These are phyloP conservation scores for Lyophyllum semitale DNA, from an alignment of 768 basidiomycete genomes.

Conservation along the genomic window DNA sequence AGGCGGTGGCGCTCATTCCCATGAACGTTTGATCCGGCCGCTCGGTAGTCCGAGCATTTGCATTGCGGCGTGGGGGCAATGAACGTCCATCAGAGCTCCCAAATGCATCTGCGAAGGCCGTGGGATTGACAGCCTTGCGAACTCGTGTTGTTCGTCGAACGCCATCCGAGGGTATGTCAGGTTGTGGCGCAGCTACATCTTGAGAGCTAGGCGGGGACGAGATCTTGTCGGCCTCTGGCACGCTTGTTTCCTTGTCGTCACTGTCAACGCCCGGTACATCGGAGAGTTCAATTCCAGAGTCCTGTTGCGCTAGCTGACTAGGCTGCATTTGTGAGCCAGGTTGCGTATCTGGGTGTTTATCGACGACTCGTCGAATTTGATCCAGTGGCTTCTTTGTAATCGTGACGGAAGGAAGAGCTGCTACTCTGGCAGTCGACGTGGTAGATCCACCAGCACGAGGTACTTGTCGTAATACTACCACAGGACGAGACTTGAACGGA, in stretches of 20 bases:
- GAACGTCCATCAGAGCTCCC: slow-evolving; percentile 28
- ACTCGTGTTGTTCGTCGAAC: slow-evolving; percentile 53
- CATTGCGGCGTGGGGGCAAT: slow-evolving; percentile 46
- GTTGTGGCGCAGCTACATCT: slow-evolving; percentile 1
- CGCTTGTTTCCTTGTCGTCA: neutral
- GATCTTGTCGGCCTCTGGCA: neutral
- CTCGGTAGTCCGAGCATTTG: slow-evolving; percentile 26
- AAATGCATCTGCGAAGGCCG: slow-evolving; percentile 39
- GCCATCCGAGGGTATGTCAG: slow-evolving; percentile 7
- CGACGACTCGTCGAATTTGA: slow-evolving; percentile 20
- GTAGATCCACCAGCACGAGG: slow-evolving; percentile 18
- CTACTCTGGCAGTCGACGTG: slow-evolving; percentile 1
- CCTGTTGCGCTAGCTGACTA: neutral
- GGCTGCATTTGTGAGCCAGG: neutral
- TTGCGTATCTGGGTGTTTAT: slow-evolving; percentile 3
- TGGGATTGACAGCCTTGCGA: slow-evolving; percentile 41
- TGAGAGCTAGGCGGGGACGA: slow-evolving; percentile 6
- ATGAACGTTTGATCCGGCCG: slow-evolving; percentile 47
- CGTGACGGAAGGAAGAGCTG: neutral
- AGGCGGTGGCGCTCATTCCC: slow-evolving; percentile 68
- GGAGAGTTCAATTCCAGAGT: neutral
- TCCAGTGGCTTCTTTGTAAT: slow-evolving; percentile 13
- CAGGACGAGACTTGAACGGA: slow-evolving; percentile 25
- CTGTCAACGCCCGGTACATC: neutral
- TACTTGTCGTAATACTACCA: slow-evolving; percentile 29